These are phyloP conservation scores for Gleditsia sinensis DNA, from an alignment of 306 rosid species.

Conservation along the genomic window DNA sequence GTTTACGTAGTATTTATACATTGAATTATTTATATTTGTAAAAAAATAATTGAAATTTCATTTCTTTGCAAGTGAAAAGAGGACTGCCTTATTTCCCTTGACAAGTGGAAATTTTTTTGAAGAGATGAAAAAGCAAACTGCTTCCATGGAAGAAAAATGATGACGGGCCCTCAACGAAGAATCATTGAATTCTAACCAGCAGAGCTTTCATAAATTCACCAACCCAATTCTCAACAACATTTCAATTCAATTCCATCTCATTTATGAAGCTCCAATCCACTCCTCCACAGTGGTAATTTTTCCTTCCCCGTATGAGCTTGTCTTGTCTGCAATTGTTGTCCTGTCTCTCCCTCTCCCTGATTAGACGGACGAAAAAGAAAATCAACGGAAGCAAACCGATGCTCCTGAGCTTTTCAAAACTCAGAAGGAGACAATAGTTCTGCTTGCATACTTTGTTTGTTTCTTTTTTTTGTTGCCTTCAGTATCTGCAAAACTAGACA, in stretches of 20 bases:
- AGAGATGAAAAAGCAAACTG: not conserved
- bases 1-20: no score
- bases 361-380: no score
- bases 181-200: conserved; percentile 76
- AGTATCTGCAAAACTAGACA: conserved; percentile 47
- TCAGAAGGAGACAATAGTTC: conserved; percentile 32
- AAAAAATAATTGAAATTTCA: no score
- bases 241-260: conserved; percentile 38
- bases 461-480: conserved; percentile 50
- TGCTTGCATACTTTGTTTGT: conserved; percentile 23
- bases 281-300: not conserved
- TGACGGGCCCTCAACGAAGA: conserved; percentile 45
- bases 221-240: conserved; percentile 37
- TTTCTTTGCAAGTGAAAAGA: no score
- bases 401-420: conserved; percentile 36
- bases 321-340: not conserved
- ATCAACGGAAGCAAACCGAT: conserved; percentile 32
- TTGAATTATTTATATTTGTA: no score
- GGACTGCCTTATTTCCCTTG: no score
- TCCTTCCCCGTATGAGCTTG: conserved; percentile 12
- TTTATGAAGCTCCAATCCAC: conserved; percentile 47
- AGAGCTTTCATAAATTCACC: conserved; percentile 60
- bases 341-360: no score
- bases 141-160: not conserved
- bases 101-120: no score